Conservation (phyloP, 169 alveolate species). For the Plasmodium coatneyi region DNA sequence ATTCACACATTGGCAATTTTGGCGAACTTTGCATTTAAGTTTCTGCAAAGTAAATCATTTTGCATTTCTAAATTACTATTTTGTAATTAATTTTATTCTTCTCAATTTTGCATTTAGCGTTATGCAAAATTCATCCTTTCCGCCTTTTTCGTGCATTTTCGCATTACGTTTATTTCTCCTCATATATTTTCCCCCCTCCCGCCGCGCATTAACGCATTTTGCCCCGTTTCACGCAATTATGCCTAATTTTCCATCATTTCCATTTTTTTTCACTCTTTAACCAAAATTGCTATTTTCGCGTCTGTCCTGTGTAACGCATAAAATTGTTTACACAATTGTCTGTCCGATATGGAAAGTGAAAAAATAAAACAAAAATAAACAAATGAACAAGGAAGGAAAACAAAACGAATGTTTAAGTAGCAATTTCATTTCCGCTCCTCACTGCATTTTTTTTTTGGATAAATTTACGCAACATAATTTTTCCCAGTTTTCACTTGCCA, state of each 20-base stretch:
- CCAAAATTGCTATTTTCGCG: not conserved
- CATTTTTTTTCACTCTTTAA: not conserved
- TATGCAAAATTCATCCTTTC: not conserved
- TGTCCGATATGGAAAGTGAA: not conserved
- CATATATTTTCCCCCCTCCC: not conserved
- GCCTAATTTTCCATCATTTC: not conserved
- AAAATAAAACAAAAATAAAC: not conserved
- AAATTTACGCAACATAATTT: not conserved
- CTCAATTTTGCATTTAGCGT: not conserved
- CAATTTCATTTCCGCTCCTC: not conserved
- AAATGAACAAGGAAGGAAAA: not conserved
- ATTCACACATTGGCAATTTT: not conserved
- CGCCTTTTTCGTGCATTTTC: not conserved
- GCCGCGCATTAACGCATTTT: not conserved
- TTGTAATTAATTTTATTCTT: not conserved
- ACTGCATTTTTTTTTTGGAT: not conserved
- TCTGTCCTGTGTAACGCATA: not conserved
- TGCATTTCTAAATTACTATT: not conserved
- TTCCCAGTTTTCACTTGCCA: not conserved
- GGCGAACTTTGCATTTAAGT: not conserved
- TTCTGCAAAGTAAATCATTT: not conserved
- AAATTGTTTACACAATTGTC: not conserved
- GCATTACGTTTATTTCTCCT: not conserved
- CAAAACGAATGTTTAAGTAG: not conserved
- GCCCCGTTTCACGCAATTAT: not conserved